phyloP scores from a whole-genome alignment of 208 protist genomes.

The Acanthamoeba sp. region DNA sequence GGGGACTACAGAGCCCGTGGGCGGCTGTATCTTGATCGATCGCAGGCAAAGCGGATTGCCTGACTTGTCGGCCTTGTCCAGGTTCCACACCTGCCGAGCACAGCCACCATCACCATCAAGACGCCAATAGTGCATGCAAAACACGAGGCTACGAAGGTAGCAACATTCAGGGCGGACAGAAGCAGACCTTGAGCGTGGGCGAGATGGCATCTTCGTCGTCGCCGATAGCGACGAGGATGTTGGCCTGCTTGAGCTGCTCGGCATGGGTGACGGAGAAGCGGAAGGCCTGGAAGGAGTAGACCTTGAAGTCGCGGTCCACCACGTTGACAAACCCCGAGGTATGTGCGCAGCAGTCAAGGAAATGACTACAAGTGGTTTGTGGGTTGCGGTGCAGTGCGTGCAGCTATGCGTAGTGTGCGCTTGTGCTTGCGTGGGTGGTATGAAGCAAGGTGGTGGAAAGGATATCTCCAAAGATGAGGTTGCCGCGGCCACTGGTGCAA shows the following conservation, averaged over 20 bases:
- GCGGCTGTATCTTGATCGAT: constrained; percentile 72
- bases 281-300: constrained; percentile 91
- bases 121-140: not conserved
- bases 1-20: not conserved
- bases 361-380: not conserved
- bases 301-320: constrained; percentile 88
- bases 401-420: no score
- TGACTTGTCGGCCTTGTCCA: constrained; percentile 78
- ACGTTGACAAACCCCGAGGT: constrained; percentile 90
- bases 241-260: constrained; percentile 86
- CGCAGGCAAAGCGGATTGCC: constrained; percentile 82
- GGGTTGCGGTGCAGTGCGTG: not conserved
- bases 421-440: no score
- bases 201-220: constrained; percentile 86
- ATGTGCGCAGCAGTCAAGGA: constrained; percentile 72
- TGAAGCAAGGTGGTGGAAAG: not conserved
- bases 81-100: constrained; percentile 54
- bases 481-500: constrained; percentile 90
- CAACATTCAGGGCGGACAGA: constrained; percentile 83
- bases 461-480: constrained; percentile 92
- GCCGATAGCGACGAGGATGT: constrained; percentile 91
- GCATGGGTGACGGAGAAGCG: constrained; percentile 87
- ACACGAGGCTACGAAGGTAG: constrained; percentile 47
- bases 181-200: constrained; percentile 88
- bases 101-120: not conserved